Evolutionary conservation across 768 basidiomycete genomes (phyloP), one percentile per base, ranked within the genome.

Genomic region (Naganishia onofrii): DNA sequence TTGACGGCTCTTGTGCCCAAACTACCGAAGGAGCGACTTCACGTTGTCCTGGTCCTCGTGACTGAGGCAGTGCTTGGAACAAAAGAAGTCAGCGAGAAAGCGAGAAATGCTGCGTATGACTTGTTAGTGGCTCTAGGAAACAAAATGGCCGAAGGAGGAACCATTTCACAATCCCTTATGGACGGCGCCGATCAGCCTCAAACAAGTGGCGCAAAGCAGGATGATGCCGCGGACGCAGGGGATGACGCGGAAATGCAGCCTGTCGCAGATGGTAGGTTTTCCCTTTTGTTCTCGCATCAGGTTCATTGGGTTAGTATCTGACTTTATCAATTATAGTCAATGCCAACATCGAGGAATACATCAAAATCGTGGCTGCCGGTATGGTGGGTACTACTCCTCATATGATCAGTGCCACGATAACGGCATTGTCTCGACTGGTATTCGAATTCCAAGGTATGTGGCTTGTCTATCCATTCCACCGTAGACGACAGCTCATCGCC

Each of bases 391-490:
- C 90, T 17, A 91, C 88, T 13, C 93, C 95, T 0, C 96, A 99
- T 78, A 98, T 96, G 93, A 95, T 98, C 79, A 95, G 93, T 77
- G 96, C 96, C 1, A 92, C 92, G 0, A 88, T 98, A 65, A 97
- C 93, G 7, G 92, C 93, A 0, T 87, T 99, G 66, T 94, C 94
- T 1, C 87, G 96, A 28, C 84, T 98, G 15, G 85, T 97, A 21
- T 99, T 97, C 78, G 96, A 98, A 82, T 99, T 94, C 84, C 93
- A 90, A 85, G 88, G 94, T 93, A 65, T 12, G 48, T 7, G 48
- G 83, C 78, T 51, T 31, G 53, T 0, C 51, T 29, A 54, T 36
- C 26, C 21, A 32, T 29, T 44, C 38, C 54, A 8, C 2, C 12
- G 21, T 13, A 21, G 13, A 38, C 29, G 34, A 34, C 38, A 67